phyloP scores from a whole-genome alignment of 1,284 basidiomycete species.

The Golubevia pallescens region DNA sequence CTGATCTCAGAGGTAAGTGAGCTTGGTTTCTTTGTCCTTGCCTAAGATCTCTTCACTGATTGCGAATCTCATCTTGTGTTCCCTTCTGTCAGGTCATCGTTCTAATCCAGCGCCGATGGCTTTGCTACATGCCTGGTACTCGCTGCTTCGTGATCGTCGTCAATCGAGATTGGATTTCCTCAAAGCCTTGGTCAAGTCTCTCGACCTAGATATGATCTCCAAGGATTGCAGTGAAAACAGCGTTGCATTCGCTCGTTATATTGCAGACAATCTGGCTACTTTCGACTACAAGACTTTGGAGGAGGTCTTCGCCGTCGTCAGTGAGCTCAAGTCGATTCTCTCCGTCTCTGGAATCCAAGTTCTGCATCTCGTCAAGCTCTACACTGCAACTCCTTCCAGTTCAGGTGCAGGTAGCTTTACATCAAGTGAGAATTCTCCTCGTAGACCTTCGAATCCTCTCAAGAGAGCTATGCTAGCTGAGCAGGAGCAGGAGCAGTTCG shows the following conservation, averaged over 20 bases:
- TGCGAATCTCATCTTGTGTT: constrained; percentile 1
- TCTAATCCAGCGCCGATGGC: constrained; percentile 72
- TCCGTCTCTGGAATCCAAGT: constrained; percentile 85
- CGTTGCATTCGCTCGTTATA: constrained; percentile 78
- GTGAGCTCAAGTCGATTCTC: constrained; percentile 78
- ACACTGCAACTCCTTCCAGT: no score
- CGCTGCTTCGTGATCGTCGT: constrained; percentile 87
- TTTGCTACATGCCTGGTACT: constrained; percentile 86
- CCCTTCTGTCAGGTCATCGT: constrained; percentile 66
- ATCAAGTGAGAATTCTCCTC: no score
- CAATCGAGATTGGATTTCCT: constrained; percentile 82
- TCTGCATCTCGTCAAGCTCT: constrained; percentile 34
- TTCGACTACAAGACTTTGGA: constrained; percentile 95
- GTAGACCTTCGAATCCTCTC: no score
- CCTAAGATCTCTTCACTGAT: no score
- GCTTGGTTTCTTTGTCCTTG: constrained; percentile 15
- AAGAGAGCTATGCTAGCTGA: no score
- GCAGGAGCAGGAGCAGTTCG: no score
- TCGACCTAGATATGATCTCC: constrained; percentile 69
- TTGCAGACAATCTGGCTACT: constrained; percentile 89
- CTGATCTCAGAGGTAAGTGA: constrained; percentile 4
- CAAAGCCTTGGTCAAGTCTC: constrained; percentile 78
- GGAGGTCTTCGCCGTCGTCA: constrained; percentile 84
- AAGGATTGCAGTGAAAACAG: constrained; percentile 17
- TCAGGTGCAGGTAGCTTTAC: no score